Evolutionary conservation across 73 alveolate species (phyloP).

Genomic region (Blepharisma japonicum): DNA sequence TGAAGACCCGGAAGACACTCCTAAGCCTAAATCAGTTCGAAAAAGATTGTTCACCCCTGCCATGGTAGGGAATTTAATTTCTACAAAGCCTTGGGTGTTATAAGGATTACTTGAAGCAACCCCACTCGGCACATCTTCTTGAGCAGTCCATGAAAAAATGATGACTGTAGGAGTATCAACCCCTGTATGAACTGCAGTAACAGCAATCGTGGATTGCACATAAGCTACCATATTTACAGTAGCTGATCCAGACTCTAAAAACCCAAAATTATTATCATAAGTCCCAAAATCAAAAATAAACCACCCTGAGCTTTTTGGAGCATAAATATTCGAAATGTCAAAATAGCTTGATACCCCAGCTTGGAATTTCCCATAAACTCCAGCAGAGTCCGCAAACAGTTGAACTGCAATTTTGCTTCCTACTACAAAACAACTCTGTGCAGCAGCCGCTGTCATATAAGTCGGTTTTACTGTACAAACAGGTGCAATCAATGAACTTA

Average conservation of each 20-base stretch:
- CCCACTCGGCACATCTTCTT: conserved; percentile 6
- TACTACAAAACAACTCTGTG: not conserved
- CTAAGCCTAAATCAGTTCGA: conserved; percentile 22
- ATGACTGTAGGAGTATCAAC: conserved; percentile 16
- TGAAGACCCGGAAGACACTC: not conserved
- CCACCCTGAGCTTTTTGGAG: not conserved
- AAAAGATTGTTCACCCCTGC: not conserved
- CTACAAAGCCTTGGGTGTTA: not conserved
- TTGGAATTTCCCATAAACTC: conserved; percentile 13
- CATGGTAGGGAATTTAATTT: conserved; percentile 25
- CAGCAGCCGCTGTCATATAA: not conserved
- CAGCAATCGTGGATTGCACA: not conserved
- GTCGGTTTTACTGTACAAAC: not conserved
- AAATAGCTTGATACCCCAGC: not conserved
- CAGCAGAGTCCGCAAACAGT: not conserved
- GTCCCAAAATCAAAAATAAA: not conserved
- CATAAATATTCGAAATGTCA: not conserved
- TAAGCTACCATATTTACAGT: not conserved
- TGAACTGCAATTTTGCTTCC: not conserved
- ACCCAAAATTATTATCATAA: not conserved
- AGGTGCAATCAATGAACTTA: not conserved
- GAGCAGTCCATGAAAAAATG: not conserved
- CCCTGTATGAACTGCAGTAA: conserved; percentile 11
- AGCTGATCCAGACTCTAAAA: conserved; percentile 9
- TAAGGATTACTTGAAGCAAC: not conserved